Evolutionary conservation across 148 eudicot species (phyloP).

Genomic region (Rhododendron ferrugineum): DNA sequence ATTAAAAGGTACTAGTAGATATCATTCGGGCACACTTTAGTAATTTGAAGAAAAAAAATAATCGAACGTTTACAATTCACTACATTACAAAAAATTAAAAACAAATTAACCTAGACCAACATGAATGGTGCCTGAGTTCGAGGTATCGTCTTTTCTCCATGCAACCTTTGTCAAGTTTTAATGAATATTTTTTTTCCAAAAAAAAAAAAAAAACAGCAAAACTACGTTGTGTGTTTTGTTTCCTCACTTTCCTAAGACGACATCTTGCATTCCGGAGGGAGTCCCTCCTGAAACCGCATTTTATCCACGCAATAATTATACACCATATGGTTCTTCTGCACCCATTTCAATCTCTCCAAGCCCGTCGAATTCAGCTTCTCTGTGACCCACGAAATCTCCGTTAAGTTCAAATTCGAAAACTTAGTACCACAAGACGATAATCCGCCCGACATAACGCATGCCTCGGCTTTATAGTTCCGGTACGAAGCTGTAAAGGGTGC

Average conservation of each 20-base stretch:
- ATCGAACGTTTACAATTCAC: not conserved
- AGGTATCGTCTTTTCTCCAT: too few relatives aligned
- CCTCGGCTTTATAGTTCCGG: conserved; percentile 13
- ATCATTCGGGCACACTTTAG: not conserved
- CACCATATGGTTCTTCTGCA: conserved; percentile 19
- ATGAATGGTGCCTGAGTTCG: not conserved
- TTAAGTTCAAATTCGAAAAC: not conserved
- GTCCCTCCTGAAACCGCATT: conserved; percentile 22
- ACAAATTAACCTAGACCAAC: not conserved
- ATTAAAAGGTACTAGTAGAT: not conserved
- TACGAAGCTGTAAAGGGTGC: conserved; percentile 20
- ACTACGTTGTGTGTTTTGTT: not conserved
- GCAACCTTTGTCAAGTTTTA: too few relatives aligned
- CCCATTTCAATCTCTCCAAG: conserved; percentile 18
- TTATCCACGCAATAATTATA: conserved; percentile 22
- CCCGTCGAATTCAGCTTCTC: conserved; percentile 14
- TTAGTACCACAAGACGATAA: conserved; percentile 6
- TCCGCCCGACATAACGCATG: conserved; percentile 8
- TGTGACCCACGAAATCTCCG: not conserved
- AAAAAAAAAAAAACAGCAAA: not conserved
- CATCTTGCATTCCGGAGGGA: conserved; percentile 17
- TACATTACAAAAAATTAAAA: not conserved
- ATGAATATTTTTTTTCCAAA: too few relatives aligned
- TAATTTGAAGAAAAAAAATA: not conserved
- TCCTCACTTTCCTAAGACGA: conserved; percentile 2